Evolutionary conservation across 805 yeast species (phyloP).

Genomic region (baker's yeast (Saccharomyces cerevisiae)): DNA sequence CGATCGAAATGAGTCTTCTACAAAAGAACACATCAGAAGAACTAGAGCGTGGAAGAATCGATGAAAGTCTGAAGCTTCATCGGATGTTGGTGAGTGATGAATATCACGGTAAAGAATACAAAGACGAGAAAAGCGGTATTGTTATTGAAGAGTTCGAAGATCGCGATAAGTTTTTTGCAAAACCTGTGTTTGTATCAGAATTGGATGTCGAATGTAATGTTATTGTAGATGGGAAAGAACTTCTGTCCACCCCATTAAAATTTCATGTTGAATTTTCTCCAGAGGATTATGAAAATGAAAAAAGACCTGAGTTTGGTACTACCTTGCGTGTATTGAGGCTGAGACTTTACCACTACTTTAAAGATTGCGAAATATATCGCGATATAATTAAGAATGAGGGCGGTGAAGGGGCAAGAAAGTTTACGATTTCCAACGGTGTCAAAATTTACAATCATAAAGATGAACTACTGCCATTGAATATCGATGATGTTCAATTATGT

Average conservation of each 20-base stretch:
- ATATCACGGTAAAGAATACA: conserved; percentile 27
- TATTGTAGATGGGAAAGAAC: conserved; percentile 12
- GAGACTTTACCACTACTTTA: conserved; percentile 48
- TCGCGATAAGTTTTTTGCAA: conserved; percentile 57
- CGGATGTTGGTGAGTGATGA: conserved; percentile 27
- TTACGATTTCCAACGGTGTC: conserved; percentile 31
- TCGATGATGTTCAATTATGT: conserved; percentile 43
- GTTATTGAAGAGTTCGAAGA: conserved; percentile 34
- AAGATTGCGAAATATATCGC: conserved; percentile 33
- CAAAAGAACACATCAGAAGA: conserved; percentile 29
- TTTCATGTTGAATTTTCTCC: conserved; percentile 77
- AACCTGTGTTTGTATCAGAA: conserved; percentile 76
- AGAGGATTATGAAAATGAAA: conserved; percentile 55
- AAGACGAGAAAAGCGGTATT: conserved; percentile 27
- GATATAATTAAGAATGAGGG: conserved; percentile 10
- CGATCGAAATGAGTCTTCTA: conserved; percentile 28
- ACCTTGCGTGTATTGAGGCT: conserved; percentile 52
- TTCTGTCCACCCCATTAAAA: conserved; percentile 33
- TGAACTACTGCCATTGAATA: conserved; percentile 19
- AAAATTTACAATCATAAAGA: conserved; percentile 30
- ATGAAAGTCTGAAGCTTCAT: conserved; percentile 26
- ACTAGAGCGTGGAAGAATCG: conserved; percentile 24
- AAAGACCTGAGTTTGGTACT: conserved; percentile 64
- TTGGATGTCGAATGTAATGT: conserved; percentile 48
- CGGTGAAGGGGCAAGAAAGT: conserved; percentile 7